phyloP scores from a whole-genome alignment of 164 flowering plant species.

The Sextonia rubra region DNA sequence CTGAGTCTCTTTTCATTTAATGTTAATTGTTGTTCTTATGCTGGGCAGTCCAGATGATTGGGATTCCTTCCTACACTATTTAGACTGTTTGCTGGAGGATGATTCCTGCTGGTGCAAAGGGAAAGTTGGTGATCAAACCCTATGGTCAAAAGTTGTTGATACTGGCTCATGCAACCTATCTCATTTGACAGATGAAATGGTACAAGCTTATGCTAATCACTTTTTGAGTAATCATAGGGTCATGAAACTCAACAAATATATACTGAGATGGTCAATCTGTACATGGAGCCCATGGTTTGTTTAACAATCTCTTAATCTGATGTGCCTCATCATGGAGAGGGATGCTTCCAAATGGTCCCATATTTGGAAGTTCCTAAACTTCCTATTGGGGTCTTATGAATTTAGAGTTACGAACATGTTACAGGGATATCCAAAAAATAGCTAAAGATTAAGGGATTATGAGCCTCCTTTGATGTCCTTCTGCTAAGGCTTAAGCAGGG shows the following conservation, averaged over 20 bases:
- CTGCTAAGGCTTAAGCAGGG: too few relatives aligned
- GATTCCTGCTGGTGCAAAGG: constrained; percentile 43
- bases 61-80: constrained; percentile 79
- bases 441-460: neutral
- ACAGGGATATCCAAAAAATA: neutral
- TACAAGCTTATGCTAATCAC: constrained; percentile 19
- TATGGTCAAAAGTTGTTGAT: constrained; percentile 30
- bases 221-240: neutral
- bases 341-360: neutral
- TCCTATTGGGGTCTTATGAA: neutral
- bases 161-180: constrained; percentile 29
- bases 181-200: constrained; percentile 65
- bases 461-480: too few relatives aligned
- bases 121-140: constrained; percentile 23
- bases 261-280: neutral
- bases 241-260: neutral
- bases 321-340: neutral
- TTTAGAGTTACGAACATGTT: neutral
- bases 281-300: neutral
- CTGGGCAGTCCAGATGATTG: constrained; percentile 93
- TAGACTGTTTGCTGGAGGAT: constrained; percentile 86
- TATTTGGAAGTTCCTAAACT: neutral
- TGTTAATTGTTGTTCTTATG: neutral
- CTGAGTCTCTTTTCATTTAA: neutral
- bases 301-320: neutral